A percentile compares a stretch with the other conserved stretches of the same genome.
phyloP scores from a whole-genome alignment of 495 filamentous ascomycete species.

The Sordaria brevicollis region DNA sequence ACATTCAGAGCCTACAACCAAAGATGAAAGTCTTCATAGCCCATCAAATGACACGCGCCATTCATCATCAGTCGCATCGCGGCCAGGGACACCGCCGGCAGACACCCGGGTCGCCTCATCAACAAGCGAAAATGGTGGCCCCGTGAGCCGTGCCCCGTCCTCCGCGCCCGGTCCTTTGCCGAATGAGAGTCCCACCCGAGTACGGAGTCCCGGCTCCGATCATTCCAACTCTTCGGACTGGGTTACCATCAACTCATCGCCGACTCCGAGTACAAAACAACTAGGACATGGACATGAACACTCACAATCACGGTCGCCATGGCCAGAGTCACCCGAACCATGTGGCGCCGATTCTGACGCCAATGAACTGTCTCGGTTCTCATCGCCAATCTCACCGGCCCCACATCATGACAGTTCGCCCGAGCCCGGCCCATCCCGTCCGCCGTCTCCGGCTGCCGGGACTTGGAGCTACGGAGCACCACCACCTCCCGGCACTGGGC shows the following conservation, averaged over 20 bases:
- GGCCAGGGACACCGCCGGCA: not conserved
- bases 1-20: not conserved
- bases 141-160: not conserved
- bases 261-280: not conserved
- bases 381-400: not conserved
- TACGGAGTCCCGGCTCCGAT: not conserved
- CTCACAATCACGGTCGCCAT: not conserved
- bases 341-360: not conserved
- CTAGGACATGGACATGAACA: not conserved
- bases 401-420: not conserved
- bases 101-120: not conserved
- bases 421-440: not conserved
- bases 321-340: not conserved
- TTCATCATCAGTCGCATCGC: not conserved
- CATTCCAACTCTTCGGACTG: not conserved
- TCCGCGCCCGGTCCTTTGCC: not conserved
- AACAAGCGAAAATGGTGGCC: not conserved
- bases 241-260: not conserved
- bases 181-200: not conserved
- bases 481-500: not conserved
- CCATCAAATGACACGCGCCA: not conserved
- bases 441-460: not conserved
- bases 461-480: not conserved
- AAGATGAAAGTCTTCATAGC: not conserved
- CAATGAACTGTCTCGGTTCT: not conserved